These are phyloP conservation scores for Escallonia herrerae DNA, from an alignment of 129 eudicot species.

Conservation along the genomic window DNA sequence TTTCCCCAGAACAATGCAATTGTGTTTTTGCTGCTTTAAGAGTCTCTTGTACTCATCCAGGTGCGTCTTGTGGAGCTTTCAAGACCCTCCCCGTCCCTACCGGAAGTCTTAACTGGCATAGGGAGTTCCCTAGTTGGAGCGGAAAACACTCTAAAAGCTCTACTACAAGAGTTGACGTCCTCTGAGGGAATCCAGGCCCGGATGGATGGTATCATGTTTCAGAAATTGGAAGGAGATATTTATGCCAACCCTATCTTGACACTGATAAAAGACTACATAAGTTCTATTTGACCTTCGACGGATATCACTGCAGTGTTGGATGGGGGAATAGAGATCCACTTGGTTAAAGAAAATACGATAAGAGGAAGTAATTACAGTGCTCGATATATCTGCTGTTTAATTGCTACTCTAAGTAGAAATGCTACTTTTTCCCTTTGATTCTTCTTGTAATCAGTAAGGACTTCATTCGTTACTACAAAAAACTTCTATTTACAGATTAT, in stretches of 20 bases:
- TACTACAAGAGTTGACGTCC: constrained; percentile 36
- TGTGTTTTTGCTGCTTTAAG: no score
- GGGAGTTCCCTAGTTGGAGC: constrained; percentile 53
- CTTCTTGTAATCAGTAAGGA: no score
- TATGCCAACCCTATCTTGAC: constrained; percentile 31
- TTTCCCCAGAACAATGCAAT: no score
- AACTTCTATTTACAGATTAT: no score
- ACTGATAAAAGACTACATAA: constrained; percentile 47
- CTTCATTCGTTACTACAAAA: no score
- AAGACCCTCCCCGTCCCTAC: constrained; percentile 56
- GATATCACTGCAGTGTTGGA: no score
- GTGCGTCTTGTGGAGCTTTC: constrained; percentile 80
- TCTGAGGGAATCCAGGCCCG: constrained; percentile 73
- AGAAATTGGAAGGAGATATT: constrained; percentile 48
- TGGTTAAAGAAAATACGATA: no score
- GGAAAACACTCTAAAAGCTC: constrained; percentile 44
- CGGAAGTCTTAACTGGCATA: constrained; percentile 46
- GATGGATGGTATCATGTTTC: constrained; percentile 81
- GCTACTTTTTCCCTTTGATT: no score
- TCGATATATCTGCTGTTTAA: no score
- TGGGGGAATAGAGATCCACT: no score
- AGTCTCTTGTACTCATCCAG: constrained; percentile 19
- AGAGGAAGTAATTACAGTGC: no score
- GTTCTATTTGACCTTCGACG: constrained; percentile 24
- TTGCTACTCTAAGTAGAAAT: no score